These are phyloP conservation scores for Eucalyptus pauciflora DNA, from an alignment of 345 rosid genomes.

Conservation along the genomic window DNA sequence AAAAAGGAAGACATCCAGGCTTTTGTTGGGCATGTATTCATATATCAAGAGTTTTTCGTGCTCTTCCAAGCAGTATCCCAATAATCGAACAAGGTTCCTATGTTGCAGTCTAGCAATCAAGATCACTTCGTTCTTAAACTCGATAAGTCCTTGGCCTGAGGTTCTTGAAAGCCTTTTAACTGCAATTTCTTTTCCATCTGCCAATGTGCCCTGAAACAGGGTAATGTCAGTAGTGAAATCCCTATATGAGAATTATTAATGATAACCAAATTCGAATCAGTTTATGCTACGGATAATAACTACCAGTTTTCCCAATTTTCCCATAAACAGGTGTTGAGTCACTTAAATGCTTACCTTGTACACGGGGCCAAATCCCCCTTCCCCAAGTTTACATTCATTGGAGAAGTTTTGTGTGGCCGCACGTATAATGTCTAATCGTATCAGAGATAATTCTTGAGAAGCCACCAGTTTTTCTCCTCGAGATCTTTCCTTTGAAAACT, in stretches of 20 bases:
- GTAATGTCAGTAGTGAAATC: neutral
- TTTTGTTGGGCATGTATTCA: slow-evolving; percentile 9
- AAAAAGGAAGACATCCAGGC: slow-evolving; percentile 2
- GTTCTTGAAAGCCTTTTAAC: too few species aligned
- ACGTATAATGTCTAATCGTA: neutral
- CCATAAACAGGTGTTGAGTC: neutral
- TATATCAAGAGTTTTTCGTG: slow-evolving; percentile 2
- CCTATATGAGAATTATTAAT: neutral
- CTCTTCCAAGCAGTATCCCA: slow-evolving; percentile 3
- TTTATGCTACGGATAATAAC: neutral
- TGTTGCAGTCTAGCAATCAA: slow-evolving; percentile 7
- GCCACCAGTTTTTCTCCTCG: neutral
- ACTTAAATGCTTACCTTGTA: neutral
- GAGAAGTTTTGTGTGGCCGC: slow-evolving; percentile 12
- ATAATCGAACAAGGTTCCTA: slow-evolving; percentile 4
- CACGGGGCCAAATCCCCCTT: slow-evolving; percentile 38
- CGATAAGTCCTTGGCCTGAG: too few species aligned
- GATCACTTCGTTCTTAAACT: slow-evolving; percentile 7
- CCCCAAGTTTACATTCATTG: slow-evolving; percentile 23
- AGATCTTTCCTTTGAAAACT: neutral
- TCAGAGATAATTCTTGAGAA: slow-evolving; percentile 6
- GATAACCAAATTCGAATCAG: neutral
- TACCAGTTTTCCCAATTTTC: neutral
- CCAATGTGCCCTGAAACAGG: too few species aligned
- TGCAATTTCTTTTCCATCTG: too few species aligned